Evolutionary conservation across 1,284 basidiomycete species (phyloP).

Genomic region (Anthracocystis walkeri): DNA sequence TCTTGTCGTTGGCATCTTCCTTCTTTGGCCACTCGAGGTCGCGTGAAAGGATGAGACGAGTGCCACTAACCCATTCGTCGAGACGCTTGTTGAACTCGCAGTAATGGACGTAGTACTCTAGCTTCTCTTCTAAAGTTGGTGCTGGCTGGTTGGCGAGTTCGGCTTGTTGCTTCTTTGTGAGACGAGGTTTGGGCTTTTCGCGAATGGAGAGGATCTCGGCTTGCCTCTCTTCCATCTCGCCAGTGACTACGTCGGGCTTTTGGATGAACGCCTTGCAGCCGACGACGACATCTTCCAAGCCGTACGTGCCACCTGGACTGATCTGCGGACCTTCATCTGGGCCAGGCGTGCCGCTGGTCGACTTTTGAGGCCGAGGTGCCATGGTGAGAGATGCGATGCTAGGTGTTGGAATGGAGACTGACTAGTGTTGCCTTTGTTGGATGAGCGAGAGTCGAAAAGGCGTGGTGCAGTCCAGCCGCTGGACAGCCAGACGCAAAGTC

Average conservation of each 20-base stretch:
- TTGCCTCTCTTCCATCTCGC: constrained; percentile 65
- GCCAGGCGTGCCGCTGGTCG: constrained; percentile 48
- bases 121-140: constrained; percentile 53
- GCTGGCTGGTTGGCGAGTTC: constrained; percentile 46
- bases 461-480: neutral
- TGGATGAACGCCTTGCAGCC: constrained; percentile 67
- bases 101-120: constrained; percentile 61
- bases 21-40: constrained; percentile 90
- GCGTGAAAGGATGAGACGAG: constrained; percentile 82
- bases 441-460: neutral
- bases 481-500: constrained; percentile 3
- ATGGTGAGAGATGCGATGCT: constrained; percentile 18
- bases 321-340: constrained; percentile 49
- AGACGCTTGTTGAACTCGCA: constrained; percentile 75
- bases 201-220: constrained; percentile 68
- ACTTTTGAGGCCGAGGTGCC: constrained; percentile 52
- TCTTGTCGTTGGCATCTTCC: constrained; percentile 73
- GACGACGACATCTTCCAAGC: constrained; percentile 55
- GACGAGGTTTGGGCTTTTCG: constrained; percentile 60
- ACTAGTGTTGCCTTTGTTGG: neutral
- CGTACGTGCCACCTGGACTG: constrained; percentile 61
- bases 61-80: constrained; percentile 96
- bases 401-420: neutral
- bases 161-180: constrained; percentile 55
- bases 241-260: constrained; percentile 61